Base-by-base conservation (phyloP, 192 early-diverging fungal species). In the Cetraspora pellucida region DNA sequence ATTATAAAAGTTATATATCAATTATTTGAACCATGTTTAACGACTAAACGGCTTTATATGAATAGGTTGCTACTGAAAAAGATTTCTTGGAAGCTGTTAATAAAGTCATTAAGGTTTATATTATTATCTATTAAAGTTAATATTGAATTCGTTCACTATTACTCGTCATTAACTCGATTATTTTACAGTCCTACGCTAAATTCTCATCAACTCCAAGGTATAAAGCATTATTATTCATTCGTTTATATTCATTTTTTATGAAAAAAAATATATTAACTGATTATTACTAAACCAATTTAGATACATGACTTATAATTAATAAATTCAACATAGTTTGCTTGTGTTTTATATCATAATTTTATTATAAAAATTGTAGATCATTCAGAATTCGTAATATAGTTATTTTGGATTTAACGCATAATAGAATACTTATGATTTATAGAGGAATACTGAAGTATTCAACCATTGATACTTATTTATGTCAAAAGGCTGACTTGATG, bases 11-110 rank as follows among this genome's bases (percentile, higher is more conserved):
- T 6, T 5, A 10, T 3, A 47, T 21, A 27, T 60, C 25, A n/a
- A 9, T 25, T 14, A 14, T 21, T 37, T 37, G 7, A 37, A 10
- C 46, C n/a, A 13, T 43, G 4, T 58, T 21, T 55, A 14, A 78
- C 44, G 73, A 49, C 23, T 47, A 47, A 49, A 7, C 10, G 6
- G 9, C n/a, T 60, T 79, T 46, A 25, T 61, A 47, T 60, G 31
- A 52, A 65, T 71, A 87, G 86, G 90, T 98, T 19, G 97, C 98
- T 21, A 98, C 96, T 25, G 98, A 99, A 82, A 98, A 99, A 88
- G 98, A 99, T 87, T 99, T 98, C 86, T 89, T 99, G 86, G 97
- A 99, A 82, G 88, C 96, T 28, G 97, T 99, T 17, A 96, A 98
- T 88, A 99, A 99, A 90, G 98, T 99, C 74, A 97, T 99, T 89